Conservation (phyloP, 495 filamentous ascomycete species). For the Aspergillus heteromorphus region DNA sequence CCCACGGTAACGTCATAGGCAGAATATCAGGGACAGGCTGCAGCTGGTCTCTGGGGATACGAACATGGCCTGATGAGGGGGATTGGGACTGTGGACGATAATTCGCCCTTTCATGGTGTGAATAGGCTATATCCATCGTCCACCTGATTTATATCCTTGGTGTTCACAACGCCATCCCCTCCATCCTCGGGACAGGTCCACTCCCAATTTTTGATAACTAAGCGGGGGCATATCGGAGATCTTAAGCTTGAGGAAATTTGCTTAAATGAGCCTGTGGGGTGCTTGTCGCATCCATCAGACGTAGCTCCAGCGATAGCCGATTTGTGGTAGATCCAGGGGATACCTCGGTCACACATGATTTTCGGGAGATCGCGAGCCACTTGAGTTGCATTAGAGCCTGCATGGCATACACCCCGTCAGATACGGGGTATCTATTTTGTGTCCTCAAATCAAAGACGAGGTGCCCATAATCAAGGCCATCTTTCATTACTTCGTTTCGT, state of each 20-base stretch:
- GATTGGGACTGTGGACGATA: no score
- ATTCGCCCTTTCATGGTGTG: no score
- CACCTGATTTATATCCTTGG: no score
- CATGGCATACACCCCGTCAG: not conserved
- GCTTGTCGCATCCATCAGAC: not conserved
- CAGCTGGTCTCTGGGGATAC: not conserved
- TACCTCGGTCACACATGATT: slow-evolving; percentile 29
- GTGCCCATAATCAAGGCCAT: not conserved
- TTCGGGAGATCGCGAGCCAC: not conserved
- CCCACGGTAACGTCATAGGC: slow-evolving; percentile 6
- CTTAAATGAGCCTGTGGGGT: not conserved
- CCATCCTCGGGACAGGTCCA: no score
- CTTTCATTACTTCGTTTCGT: not conserved
- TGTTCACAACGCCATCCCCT: no score
- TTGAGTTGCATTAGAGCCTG: not conserved
- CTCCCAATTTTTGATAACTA: not conserved
- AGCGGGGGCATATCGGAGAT: not conserved
- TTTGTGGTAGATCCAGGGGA: slow-evolving; percentile 9
- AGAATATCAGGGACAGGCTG: not conserved
- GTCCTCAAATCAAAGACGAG: not conserved
- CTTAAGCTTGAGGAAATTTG: no score
- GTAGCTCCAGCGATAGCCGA: slow-evolving; percentile 8
- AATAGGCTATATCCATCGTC: no score
- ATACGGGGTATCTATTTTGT: not conserved
- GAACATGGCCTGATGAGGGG: not conserved